Percentiles rank a stretch among this genome's conserved stretches.
Evolutionary conservation across 306 rosid species (phyloP).

Genomic region (Dryas drummondii): DNA sequence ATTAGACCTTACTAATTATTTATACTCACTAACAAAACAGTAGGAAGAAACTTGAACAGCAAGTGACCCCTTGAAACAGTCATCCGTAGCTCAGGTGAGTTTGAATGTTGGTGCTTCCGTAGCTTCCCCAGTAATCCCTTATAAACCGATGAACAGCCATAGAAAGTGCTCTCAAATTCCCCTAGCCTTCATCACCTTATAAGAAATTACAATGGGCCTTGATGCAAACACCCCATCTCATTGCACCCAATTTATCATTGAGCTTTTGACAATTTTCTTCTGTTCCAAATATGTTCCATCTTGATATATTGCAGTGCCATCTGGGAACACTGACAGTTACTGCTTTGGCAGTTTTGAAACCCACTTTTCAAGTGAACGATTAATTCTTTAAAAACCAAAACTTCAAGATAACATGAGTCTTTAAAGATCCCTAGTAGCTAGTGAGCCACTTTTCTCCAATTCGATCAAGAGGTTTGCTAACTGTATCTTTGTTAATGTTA

Average conservation of each 20-base stretch:
- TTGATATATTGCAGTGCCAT: background rate
- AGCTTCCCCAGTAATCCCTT: conserved; percentile 1
- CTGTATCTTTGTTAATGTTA: conserved; percentile 24
- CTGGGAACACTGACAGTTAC: background rate
- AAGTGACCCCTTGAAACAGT: conserved; percentile 16
- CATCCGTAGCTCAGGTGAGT: background rate
- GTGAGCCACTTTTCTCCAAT: conserved; percentile 31
- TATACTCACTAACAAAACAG: background rate
- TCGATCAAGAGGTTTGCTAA: conserved; percentile 38
- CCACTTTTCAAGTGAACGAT: conserved; percentile 14
- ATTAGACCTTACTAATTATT: conserved; percentile 7
- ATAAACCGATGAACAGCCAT: background rate
- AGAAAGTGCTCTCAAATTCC: background rate
- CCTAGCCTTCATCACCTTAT: background rate
- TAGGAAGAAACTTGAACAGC: conserved; percentile 11
- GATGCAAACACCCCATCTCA: no score
- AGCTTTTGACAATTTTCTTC: background rate
- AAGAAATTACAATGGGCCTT: no score
- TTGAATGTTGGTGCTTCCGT: background rate
- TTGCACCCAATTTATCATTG: background rate
- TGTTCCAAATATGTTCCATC: background rate
- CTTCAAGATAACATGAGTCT: conserved; percentile 18
- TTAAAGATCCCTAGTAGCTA: conserved; percentile 19
- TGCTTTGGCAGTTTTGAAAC: background rate
- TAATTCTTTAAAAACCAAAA: conserved; percentile 16